Conservation (phyloP, 2,329 filamentous ascomycete species). For the Sporothrix luriei region DNA sequence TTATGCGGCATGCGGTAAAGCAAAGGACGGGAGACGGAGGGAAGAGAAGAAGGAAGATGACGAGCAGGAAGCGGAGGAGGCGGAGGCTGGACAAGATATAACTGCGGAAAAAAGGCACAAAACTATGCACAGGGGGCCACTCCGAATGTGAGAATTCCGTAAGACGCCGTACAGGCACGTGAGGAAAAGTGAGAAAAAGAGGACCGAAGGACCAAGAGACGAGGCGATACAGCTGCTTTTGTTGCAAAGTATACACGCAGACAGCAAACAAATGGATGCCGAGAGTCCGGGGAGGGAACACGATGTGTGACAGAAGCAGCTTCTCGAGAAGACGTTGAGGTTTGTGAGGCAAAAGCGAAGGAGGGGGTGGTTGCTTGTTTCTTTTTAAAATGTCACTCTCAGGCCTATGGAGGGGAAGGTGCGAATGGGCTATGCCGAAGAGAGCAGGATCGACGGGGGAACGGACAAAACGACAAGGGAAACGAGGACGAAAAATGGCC, state of each 20-base stretch:
- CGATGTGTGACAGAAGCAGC: not conserved
- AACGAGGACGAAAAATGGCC: not conserved
- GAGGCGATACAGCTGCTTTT: not conserved
- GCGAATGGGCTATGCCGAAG: constrained; percentile 18
- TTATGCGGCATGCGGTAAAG: constrained; percentile 21
- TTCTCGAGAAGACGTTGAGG: not conserved
- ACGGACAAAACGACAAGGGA: constrained; percentile 3
- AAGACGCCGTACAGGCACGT: constrained; percentile 14
- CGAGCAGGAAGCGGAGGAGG: not conserved
- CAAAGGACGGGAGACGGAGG: not conserved
- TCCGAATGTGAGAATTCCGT: not conserved
- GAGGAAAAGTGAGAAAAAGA: constrained; percentile 2
- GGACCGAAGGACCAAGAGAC: not conserved
- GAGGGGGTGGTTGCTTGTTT: constrained; percentile 22
- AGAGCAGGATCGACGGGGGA: constrained; percentile 19
- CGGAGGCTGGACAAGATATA: not conserved
- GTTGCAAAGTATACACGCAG: not conserved
- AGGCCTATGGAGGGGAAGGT: constrained; percentile 12
- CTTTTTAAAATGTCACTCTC: constrained; percentile 17
- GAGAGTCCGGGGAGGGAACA: not conserved
- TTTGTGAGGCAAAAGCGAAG: constrained; percentile 14
- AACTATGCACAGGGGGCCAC: not conserved
- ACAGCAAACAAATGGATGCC: not conserved
- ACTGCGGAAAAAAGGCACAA: not conserved
- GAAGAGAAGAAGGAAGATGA: not conserved